These are phyloP conservation scores for Capronia epimyces DNA, from an alignment of 2,329 filamentous ascomycete genomes.

Conservation along the genomic window DNA sequence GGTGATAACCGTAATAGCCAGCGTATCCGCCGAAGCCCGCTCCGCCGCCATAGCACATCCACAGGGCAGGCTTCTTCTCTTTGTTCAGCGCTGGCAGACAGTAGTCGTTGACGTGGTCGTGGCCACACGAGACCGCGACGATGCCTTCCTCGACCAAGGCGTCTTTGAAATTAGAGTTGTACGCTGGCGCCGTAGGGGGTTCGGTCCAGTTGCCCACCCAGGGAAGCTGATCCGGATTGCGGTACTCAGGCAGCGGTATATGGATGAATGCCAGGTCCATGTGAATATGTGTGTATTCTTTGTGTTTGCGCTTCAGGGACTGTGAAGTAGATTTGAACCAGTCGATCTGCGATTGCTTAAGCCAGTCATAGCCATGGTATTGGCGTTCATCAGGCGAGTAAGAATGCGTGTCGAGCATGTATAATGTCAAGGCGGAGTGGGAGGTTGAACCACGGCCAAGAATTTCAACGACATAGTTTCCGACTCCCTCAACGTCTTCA, in stretches of 20 bases:
- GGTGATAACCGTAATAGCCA: slow-evolving; percentile 78
- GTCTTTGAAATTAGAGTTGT: slow-evolving; percentile 89
- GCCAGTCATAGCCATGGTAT: slow-evolving; percentile 93
- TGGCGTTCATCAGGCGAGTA: slow-evolving; percentile 85
- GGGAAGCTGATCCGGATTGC: slow-evolving; percentile 52
- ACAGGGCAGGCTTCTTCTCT: slow-evolving; percentile 62
- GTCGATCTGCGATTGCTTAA: slow-evolving; percentile 87
- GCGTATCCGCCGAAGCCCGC: slow-evolving; percentile 92
- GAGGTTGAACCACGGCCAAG: slow-evolving; percentile 71
- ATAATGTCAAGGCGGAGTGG: slow-evolving; percentile 90
- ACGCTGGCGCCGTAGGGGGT: slow-evolving; percentile 76
- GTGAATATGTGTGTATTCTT: slow-evolving; percentile 82
- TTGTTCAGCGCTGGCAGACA: slow-evolving; percentile 62
- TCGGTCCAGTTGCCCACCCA: slow-evolving; percentile 71
- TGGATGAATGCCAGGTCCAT: slow-evolving; percentile 97
- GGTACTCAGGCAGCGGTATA: slow-evolving; percentile 89
- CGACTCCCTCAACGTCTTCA: slow-evolving; percentile 77
- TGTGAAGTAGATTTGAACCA: slow-evolving; percentile 84
- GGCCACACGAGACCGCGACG: slow-evolving; percentile 82
- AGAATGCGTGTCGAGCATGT: slow-evolving; percentile 86
- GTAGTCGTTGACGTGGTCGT: slow-evolving; percentile 97
- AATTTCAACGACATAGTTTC: slow-evolving; percentile 91
- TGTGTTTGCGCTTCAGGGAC: slow-evolving; percentile 68
- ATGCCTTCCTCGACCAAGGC: slow-evolving; percentile 81
- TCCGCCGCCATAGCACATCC: slow-evolving; percentile 98